Conservation (phyloP, 2,329 filamentous ascomycete species). For the Fusarium dlaminii region DNA sequence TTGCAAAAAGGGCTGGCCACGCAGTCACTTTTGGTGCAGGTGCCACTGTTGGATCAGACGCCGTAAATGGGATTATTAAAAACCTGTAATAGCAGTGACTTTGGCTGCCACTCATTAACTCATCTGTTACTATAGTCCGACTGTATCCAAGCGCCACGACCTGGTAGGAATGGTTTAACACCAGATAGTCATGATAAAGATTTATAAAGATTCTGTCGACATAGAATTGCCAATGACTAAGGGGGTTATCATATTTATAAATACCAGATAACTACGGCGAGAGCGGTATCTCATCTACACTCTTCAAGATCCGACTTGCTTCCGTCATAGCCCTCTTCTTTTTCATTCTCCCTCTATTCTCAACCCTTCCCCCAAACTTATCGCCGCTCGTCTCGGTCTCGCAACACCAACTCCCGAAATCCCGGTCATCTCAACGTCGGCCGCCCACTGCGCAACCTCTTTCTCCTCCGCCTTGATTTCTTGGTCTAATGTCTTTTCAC, state of each 20-base stretch:
- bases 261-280: not conserved
- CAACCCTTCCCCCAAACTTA: not conserved
- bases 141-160: accelerated
- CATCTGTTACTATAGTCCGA: accelerated
- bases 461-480: constrained; percentile 17
- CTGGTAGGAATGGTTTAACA: accelerated
- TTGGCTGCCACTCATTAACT: accelerated
- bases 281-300: constrained; percentile 4
- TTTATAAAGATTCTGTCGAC: not conserved
- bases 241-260: accelerated
- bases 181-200: accelerated
- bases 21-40: not conserved
- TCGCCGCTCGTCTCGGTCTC: not conserved
- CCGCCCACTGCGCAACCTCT: not conserved
- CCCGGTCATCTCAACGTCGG: not conserved
- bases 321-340: constrained; percentile 4
- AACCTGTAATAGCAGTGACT: not conserved
- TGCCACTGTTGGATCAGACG: not conserved
- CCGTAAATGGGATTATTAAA: not conserved
- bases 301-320: constrained; percentile 7
- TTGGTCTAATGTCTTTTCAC: not conserved
- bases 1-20: not conserved
- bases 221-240: not conserved
- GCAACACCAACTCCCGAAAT: not conserved
- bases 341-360: not conserved